Percentiles rank a stretch among this genome's conserved stretches.
Evolutionary conservation across 2,329 filamentous ascomycete species (phyloP).

Genomic region (Rhynchosporium secalis): DNA sequence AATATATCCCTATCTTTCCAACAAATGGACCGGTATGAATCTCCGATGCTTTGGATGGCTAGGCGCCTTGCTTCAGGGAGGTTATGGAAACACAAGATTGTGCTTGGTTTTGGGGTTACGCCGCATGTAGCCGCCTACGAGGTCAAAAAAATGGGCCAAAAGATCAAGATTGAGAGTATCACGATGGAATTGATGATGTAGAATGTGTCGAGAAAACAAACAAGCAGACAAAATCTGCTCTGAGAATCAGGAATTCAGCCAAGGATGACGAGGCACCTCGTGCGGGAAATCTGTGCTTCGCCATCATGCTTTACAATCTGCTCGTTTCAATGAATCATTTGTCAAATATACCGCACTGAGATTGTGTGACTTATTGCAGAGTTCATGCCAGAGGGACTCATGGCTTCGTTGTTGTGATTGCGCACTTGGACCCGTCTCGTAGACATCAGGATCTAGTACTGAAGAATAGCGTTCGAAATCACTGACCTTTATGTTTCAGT

Average conservation of each 20-base stretch:
- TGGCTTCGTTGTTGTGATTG: background rate
- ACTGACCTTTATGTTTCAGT: background rate
- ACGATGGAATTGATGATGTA: conserved; percentile 8
- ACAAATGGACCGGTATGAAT: background rate
- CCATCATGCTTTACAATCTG: conserved; percentile 21
- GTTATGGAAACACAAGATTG: background rate
- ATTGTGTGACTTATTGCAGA: background rate
- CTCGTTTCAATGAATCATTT: background rate
- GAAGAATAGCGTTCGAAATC: background rate
- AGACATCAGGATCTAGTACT: background rate
- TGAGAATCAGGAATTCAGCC: background rate
- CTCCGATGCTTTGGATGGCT: background rate
- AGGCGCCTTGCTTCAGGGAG: background rate
- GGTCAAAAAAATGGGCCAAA: conserved; percentile 7
- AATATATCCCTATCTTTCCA: background rate
- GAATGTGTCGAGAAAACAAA: background rate
- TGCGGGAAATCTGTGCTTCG: conserved; percentile 28
- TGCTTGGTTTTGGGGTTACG: conserved; percentile 19
- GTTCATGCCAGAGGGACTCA: background rate
- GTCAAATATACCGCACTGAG: background rate
- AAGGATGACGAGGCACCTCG: background rate
- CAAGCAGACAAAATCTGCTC: background rate
- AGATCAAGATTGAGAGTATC: conserved; percentile 12
- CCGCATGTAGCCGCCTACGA: conserved; percentile 29
- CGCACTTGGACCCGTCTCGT: background rate